Conservation (phyloP, 1,284 basidiomycete species). For the Ceratobasidium sp. region DNA sequence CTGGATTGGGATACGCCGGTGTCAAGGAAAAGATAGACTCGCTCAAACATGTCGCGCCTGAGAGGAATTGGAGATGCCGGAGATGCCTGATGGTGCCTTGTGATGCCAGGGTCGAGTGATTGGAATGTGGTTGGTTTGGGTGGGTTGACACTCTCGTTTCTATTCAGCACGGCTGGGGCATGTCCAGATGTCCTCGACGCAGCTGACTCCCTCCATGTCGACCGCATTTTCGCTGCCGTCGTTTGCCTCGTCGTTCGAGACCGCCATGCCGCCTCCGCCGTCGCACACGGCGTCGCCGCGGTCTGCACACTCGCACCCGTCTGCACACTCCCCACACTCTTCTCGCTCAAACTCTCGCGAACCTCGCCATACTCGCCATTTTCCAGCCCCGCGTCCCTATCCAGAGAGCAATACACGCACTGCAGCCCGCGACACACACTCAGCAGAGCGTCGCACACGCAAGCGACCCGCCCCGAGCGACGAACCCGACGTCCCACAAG, state of each 20-base stretch:
- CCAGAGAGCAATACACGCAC: constrained; percentile 38
- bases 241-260: constrained; percentile 10
- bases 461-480: constrained; percentile 20
- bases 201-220: constrained; percentile 8
- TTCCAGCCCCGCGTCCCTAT: constrained; percentile 12
- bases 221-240: constrained; percentile 21
- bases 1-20: no score
- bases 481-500: neutral
- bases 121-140: no score
- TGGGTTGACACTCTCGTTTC: no score
- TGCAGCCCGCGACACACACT: constrained; percentile 2
- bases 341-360: constrained; percentile 14
- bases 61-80: no score
- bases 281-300: constrained; percentile 6
- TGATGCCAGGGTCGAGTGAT: no score
- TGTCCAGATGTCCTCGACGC: constrained; percentile 7
- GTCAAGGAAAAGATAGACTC: no score
- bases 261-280: neutral
- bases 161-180: neutral
- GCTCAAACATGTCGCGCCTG: no score
- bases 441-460: neutral
- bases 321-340: constrained; percentile 9
- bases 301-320: neutral
- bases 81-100: no score
- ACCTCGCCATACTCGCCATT: constrained; percentile 8